Evolutionary conservation across 495 filamentous ascomycete genomes (phyloP).

Genomic region (Filosporella fistucella): DNA sequence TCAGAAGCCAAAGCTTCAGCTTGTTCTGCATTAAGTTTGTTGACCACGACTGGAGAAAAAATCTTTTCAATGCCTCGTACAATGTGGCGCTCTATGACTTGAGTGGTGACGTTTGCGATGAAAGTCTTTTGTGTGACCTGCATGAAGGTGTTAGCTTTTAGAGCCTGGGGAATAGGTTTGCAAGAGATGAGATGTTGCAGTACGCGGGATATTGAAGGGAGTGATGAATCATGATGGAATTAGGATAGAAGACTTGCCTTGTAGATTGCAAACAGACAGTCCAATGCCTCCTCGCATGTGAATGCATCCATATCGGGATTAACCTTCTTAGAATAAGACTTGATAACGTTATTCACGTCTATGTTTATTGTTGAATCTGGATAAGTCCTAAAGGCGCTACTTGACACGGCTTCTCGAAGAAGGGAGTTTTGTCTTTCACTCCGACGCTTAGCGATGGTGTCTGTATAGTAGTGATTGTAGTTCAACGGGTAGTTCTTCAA

Average conservation of each 20-base stretch:
- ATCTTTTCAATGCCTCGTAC: conserved; percentile 27
- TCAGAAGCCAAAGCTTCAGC: conserved; percentile 26
- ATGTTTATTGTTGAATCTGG: conserved; percentile 5
- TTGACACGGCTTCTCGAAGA: not conserved
- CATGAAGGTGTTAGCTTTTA: not conserved
- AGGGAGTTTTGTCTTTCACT: conserved; percentile 18
- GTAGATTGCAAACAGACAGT: conserved; percentile 32
- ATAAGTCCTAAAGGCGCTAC: too few species aligned
- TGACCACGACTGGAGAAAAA: conserved; percentile 27
- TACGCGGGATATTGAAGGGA: not conserved
- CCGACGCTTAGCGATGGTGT: conserved; percentile 25
- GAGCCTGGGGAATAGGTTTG: not conserved
- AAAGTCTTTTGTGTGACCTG: conserved; percentile 31
- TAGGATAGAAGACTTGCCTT: conserved; percentile 23
- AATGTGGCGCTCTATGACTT: conserved; percentile 34
- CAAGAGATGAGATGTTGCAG: not conserved
- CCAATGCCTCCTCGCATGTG: conserved; percentile 30
- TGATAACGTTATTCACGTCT: conserved; percentile 4
- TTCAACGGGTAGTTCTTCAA: conserved; percentile 41
- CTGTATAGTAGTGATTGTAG: conserved; percentile 33
- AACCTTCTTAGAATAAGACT: not conserved
- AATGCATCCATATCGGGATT: conserved; percentile 30
- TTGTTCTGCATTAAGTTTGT: conserved; percentile 14
- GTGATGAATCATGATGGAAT: not conserved
- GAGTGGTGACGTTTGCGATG: conserved; percentile 31